Percentiles rank a stretch among this genome's conserved stretches.
Evolutionary conservation across 2,329 filamentous ascomycete genomes (phyloP).

Genomic region (Fusarium pseudonygamai): DNA sequence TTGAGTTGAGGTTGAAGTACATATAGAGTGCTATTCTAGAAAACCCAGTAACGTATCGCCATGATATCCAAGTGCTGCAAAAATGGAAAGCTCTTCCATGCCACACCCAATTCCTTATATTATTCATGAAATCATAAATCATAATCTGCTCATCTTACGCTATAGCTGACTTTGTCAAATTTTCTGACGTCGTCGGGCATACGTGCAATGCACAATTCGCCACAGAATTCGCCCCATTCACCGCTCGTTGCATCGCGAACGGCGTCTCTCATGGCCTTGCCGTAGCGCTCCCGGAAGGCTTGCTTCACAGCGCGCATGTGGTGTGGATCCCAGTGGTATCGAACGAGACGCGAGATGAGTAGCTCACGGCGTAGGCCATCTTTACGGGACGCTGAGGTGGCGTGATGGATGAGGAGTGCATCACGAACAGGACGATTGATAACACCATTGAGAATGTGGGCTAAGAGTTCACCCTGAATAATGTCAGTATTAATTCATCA

Average conservation of each 20-base stretch:
- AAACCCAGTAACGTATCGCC: conserved; percentile 9
- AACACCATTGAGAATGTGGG: conserved; percentile 94
- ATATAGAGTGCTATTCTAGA: conserved; percentile 21
- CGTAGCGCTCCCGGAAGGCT: conserved; percentile 83
- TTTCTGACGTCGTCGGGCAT: conserved; percentile 68
- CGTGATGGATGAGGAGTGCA: conserved; percentile 89
- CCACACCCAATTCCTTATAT: not conserved
- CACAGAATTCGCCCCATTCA: conserved; percentile 81
- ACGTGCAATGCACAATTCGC: conserved; percentile 71
- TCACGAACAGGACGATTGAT: conserved; percentile 96
- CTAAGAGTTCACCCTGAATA: conserved; percentile 85
- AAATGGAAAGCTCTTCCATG: conserved; percentile 4
- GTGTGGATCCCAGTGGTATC: conserved; percentile 89
- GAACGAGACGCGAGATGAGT: conserved; percentile 85
- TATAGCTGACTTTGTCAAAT: conserved; percentile 54
- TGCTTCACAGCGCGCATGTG: conserved; percentile 83
- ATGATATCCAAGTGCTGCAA: conserved; percentile 7
- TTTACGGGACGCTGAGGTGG: conserved; percentile 76
- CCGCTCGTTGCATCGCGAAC: conserved; percentile 80
- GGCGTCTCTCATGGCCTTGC: conserved; percentile 76
- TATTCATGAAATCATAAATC: conserved; percentile 14
- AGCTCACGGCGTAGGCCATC: conserved; percentile 83
- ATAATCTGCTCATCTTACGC: conserved; percentile 12
- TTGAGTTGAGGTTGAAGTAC: conserved; percentile 6
- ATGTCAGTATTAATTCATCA: conserved; percentile 5